Evolutionary conservation across 495 filamentous ascomycete genomes (phyloP).

Genomic region (Choiromyces venosus): DNA sequence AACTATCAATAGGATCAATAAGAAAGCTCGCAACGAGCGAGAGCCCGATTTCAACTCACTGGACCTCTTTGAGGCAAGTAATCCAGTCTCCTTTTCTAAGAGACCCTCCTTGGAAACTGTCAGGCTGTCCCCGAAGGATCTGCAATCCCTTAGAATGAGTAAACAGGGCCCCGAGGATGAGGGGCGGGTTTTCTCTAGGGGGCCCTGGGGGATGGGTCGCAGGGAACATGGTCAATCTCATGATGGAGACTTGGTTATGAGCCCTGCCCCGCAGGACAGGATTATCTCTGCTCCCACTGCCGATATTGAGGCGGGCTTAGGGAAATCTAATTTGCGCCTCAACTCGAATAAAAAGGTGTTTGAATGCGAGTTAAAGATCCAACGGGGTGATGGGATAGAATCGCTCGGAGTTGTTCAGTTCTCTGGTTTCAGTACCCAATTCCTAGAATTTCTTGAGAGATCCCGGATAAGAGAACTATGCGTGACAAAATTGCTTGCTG

Average conservation of each 20-base stretch:
- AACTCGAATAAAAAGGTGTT: constrained; percentile 15
- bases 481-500: constrained; percentile 41
- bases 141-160: background rate
- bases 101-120: background rate
- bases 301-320: background rate
- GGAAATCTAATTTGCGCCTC: background rate
- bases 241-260: background rate
- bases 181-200: background rate
- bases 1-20: constrained; percentile 26
- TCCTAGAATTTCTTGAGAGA: background rate
- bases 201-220: background rate
- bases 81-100: constrained; percentile 6
- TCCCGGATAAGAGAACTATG: constrained; percentile 3
- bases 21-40: constrained; percentile 35
- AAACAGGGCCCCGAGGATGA: background rate
- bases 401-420: constrained; percentile 45
- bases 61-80: constrained; percentile 42
- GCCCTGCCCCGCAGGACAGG: background rate
- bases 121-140: background rate
- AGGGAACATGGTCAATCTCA: background rate
- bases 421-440: constrained; percentile 40
- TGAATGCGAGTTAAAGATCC: constrained; percentile 40
- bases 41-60: constrained; percentile 42
- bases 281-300: background rate
- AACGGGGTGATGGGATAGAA: constrained; percentile 37